Conservation (phyloP, 2,329 filamentous ascomycete species). For the Cladosporium sp. region DNA sequence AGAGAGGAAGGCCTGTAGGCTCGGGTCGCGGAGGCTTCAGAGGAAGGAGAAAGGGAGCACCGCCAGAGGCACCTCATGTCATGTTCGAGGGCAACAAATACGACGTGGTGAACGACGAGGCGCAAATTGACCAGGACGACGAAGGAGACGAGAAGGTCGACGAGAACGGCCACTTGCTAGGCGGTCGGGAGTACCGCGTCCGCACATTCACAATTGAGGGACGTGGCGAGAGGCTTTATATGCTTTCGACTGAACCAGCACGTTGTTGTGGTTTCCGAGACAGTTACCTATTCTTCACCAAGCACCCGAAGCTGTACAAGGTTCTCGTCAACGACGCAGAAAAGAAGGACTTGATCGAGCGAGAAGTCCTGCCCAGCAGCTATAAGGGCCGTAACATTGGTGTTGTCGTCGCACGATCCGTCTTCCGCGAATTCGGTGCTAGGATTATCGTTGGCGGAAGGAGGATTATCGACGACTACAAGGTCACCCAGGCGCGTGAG, state of each 20-base stretch:
- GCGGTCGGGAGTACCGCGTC: slow-evolving; percentile 87
- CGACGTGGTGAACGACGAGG: slow-evolving; percentile 89
- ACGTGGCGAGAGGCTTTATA: slow-evolving; percentile 84
- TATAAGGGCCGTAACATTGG: slow-evolving; percentile 98
- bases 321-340: slow-evolving; percentile 98
- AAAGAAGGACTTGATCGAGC: slow-evolving; percentile 92
- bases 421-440: slow-evolving; percentile 95
- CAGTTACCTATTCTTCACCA: slow-evolving; percentile 98
- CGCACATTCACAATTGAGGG: slow-evolving; percentile 90
- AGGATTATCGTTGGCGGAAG: slow-evolving; percentile 90
- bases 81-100: slow-evolving; percentile 88
- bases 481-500: slow-evolving; percentile 70
- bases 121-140: slow-evolving; percentile 79
- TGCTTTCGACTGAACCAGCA: slow-evolving; percentile 96
- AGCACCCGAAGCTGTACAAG: slow-evolving; percentile 94
- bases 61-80: slow-evolving; percentile 76
- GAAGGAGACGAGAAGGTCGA: slow-evolving; percentile 94
- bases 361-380: slow-evolving; percentile 93
- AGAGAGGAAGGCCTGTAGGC: slow-evolving; percentile 49
- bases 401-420: slow-evolving; percentile 91
- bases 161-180: slow-evolving; percentile 78
- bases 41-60: slow-evolving; percentile 70
- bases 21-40: slow-evolving; percentile 62
- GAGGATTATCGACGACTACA: slow-evolving; percentile 85
- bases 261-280: slow-evolving; percentile 96